Evolutionary conservation across 495 filamentous ascomycete species (phyloP).

Genomic region (Barbatosphaeria neglecta): DNA sequence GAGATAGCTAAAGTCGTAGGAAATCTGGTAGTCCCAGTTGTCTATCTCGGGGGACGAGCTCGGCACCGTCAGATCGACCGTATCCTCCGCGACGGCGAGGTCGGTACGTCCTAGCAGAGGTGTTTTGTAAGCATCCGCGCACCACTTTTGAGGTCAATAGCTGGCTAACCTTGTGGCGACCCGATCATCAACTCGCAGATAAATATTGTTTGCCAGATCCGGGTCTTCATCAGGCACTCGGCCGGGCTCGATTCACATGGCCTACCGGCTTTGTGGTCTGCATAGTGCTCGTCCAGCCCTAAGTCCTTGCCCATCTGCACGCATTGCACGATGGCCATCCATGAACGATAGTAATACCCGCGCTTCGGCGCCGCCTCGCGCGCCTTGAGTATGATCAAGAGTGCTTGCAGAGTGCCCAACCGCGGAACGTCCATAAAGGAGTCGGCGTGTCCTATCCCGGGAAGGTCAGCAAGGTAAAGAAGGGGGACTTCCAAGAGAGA

Average conservation of each 20-base stretch:
- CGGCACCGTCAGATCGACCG: slow-evolving; percentile 65
- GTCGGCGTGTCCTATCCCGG: slow-evolving; percentile 69
- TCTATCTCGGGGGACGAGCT: slow-evolving; percentile 55
- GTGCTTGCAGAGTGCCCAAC: slow-evolving; percentile 85
- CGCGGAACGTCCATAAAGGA: slow-evolving; percentile 93
- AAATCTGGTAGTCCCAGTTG: slow-evolving; percentile 62
- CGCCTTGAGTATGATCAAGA: slow-evolving; percentile 82
- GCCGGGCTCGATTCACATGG: slow-evolving; percentile 53
- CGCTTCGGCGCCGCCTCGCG: slow-evolving; percentile 82
- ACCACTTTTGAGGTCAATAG: too few species aligned
- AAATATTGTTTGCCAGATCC: slow-evolving; percentile 87
- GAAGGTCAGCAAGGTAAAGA: slow-evolving; percentile 15
- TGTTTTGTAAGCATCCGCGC: too few species aligned
- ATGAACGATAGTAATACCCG: slow-evolving; percentile 94
- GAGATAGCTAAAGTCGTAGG: slow-evolving; percentile 74
- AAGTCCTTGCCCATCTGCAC: slow-evolving; percentile 91
- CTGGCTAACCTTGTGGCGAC: slow-evolving; percentile 79
- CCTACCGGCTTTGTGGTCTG: slow-evolving; percentile 58
- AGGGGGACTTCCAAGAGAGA: too few species aligned
- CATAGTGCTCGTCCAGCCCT: slow-evolving; percentile 78
- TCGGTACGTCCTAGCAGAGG: slow-evolving; percentile 64
- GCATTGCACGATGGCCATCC: slow-evolving; percentile 91
- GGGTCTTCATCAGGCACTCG: slow-evolving; percentile 73
- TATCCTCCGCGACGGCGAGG: slow-evolving; percentile 60
- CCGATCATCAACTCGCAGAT: slow-evolving; percentile 88